Base-by-base conservation (phyloP, 73 alveolate genomes). In the Paramecium bursaria region DNA sequence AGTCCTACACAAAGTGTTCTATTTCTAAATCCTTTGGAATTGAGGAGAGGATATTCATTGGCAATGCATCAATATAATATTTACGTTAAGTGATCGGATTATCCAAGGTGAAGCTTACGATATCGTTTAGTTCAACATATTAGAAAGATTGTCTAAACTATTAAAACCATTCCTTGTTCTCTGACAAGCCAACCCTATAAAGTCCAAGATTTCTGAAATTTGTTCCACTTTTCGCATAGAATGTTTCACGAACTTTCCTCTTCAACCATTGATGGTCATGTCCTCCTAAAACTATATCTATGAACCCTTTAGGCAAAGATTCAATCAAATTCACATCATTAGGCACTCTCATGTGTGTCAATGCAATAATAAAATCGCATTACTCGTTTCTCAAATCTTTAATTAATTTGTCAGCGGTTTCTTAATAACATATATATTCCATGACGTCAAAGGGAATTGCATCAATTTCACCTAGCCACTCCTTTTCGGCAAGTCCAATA, bases 271-370 rank as follows among this genome's bases (percentile, higher is more conserved):
- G 9, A 26, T 90, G 95, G 75, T 92, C 97, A 42, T 92, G 97
- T 9, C 95, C 97, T 19, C 97, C 97, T 29, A 92, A 76, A 7
- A 92, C 85, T 39, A 92, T 15, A 67, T 92, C 97, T 0, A 90
- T 29, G 13, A 67, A 42, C 19, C 82, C 82, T 35, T 55, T 87
- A 3, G 51, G 75, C 2, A 87, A 88, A 26, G 75, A 30, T n/a
- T 82, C 11, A 13, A 90, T 90, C 17, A 92, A 57, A 17, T 52
- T 49, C 47, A 60, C 44, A 55, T 92, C 97, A 73, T 92, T 92
- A 5, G 91, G 93, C 31, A 85, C 57, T 60, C 95, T 87, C 91
- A 87, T 61, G 74, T 92, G 97, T 31, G 97, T 92, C n/a, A 92
- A 85, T 7, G 97, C 97, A 23, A 92, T 85, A 6, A 92, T 88